phyloP scores from a whole-genome alignment of 139 green algal genomes.

The Chlorella vulgaris region DNA sequence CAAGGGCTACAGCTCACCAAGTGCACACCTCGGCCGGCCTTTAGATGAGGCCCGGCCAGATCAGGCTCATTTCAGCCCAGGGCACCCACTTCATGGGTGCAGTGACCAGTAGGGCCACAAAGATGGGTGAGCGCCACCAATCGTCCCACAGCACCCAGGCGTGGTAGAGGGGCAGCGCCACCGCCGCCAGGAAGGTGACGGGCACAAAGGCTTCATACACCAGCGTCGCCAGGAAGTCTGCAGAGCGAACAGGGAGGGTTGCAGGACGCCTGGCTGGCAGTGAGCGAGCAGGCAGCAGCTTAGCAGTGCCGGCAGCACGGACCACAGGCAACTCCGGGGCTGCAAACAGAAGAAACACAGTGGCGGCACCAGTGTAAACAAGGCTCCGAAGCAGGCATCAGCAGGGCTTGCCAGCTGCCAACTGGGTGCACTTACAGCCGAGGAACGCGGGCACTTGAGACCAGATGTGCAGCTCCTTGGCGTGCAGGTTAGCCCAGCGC shows the following conservation, averaged over 20 bases:
- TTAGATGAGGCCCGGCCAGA: slow-evolving; percentile 52
- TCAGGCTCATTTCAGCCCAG: slow-evolving; percentile 26
- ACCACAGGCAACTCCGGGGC: no score
- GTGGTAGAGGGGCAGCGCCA: slow-evolving; percentile 39
- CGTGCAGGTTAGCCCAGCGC: slow-evolving; percentile 38
- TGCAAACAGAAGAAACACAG: no score
- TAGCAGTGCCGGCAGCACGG: neutral
- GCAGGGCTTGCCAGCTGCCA: neutral
- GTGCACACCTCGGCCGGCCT: no score
- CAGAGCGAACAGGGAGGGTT: neutral
- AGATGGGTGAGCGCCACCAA: slow-evolving; percentile 35
- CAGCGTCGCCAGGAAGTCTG: slow-evolving; percentile 38
- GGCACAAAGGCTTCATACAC: slow-evolving; percentile 45
- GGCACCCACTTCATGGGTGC: slow-evolving; percentile 45
- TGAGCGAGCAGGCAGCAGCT: neutral
- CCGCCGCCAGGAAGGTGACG: slow-evolving; percentile 15
- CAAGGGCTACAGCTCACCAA: no score
- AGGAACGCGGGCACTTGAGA: slow-evolving; percentile 24
- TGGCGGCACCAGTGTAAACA: no score
- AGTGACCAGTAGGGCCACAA: slow-evolving; percentile 41
- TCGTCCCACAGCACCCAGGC: slow-evolving; percentile 45
- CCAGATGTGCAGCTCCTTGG: slow-evolving; percentile 44
- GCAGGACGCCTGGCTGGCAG: neutral
- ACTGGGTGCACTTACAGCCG: slow-evolving; percentile 19
- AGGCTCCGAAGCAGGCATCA: no score